Evolutionary conservation across 2,329 filamentous ascomycete species (phyloP), one percentile per base, ranked within the genome.

Genomic region (Ceratocystiopsis minuta): DNA sequence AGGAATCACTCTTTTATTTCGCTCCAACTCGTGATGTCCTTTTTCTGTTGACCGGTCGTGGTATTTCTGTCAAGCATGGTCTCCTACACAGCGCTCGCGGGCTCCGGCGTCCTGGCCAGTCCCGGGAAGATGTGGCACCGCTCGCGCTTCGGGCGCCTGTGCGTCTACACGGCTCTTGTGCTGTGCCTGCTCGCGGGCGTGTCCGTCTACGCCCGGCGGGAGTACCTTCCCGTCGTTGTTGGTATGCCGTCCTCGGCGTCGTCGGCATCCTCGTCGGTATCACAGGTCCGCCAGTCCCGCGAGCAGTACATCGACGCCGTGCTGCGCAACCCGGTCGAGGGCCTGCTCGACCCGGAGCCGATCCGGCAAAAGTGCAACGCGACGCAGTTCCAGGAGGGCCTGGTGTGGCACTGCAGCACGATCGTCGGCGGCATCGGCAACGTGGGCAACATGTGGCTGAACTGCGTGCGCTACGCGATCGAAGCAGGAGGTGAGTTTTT

Each of bases 361-460:
- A 46, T 48, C 33, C 44, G 37, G 15, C 7, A 45, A 15, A 42
- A 43, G 24, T 62, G 54, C 50, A 49, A 51, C 15, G 47, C 38
- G 10, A 56, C 45, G 6, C 46, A 45, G 34, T 60, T 55, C 54
- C 51, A 50, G 2, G 50, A 53, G 5, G 55, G 57, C 13, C 47
- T 61, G 18, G 51, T 59, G n/a, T 56, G 60, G 48, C 53, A 55
- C 16, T 55, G 60, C 35, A 52, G 51, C 12, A 49, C 55, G 16
- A 52, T 56, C 6, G 52, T 54, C 9, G 60, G 59, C 9, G 58
- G 57, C 3, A 53, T 61, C n/a, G 58, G 54, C 7, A 57, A 59
- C 38, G 50, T 59, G 7, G 51, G 55, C 39, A 55, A 57, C 41
- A 53, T 54, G 24, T 48, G 57, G 38, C 46, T 60, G 37, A 57